Conservation (phyloP, 257 asterid genomes). For the Nyctanthes arbortristis region DNA sequence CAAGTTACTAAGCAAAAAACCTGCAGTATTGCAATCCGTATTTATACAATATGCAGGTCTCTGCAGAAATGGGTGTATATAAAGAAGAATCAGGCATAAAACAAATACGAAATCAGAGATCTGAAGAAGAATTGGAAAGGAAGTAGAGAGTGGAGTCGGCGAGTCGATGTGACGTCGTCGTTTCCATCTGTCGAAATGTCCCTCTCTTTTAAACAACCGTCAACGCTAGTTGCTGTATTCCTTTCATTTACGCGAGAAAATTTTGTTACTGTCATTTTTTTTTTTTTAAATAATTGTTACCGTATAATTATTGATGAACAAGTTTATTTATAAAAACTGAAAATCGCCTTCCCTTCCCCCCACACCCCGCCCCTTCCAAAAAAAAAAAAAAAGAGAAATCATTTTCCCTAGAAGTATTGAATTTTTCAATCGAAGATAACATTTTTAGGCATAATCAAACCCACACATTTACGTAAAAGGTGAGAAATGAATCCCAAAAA, state of each 20-base stretch:
- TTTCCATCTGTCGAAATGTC: slow-evolving; percentile 44
- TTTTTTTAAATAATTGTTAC: no score
- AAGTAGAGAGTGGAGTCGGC: not conserved
- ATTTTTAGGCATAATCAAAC: no score
- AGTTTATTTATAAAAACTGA: no score
- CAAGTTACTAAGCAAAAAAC: slow-evolving; percentile 17
- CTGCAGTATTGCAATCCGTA: slow-evolving; percentile 5
- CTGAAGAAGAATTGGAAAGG: slow-evolving; percentile 25
- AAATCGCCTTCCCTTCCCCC: no score
- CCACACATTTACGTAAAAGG: no score
- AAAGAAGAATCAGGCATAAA: slow-evolving; percentile 19
- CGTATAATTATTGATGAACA: no score
- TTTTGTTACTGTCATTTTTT: no score
- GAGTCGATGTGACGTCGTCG: slow-evolving; percentile 42
- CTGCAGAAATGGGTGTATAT: slow-evolving; percentile 6
- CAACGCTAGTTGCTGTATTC: slow-evolving; percentile 27
- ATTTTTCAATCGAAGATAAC: no score
- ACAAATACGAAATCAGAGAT: slow-evolving; percentile 38
- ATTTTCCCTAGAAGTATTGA: no score
- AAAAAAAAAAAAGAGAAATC: no score
- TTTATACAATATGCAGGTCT: not conserved
- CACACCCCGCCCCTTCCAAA: no score
- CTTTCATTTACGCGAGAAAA: not conserved
- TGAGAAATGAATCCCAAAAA: no score
- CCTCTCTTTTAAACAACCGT: slow-evolving; percentile 32